Conservation (phyloP, 108 stramenopile species). For the Cyclotella distinguenda region DNA sequence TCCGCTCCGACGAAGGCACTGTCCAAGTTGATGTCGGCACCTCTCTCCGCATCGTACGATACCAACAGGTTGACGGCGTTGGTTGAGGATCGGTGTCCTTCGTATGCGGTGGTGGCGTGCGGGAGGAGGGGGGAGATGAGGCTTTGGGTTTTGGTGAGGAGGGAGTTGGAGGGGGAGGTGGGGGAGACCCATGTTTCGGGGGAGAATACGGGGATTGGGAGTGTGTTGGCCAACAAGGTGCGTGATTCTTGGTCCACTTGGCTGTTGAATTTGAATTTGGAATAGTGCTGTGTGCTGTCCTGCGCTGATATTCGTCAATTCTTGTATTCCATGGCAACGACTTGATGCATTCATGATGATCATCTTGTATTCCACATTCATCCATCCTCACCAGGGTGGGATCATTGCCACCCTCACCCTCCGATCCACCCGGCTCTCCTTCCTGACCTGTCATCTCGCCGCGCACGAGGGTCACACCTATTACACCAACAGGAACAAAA, state of each 20-base stretch:
- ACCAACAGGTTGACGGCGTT: constrained; percentile 14
- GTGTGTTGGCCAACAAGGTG: constrained; percentile 48
- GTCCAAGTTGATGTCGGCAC: background rate
- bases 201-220: constrained; percentile 52
- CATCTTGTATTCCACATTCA: background rate
- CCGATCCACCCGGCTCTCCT: constrained; percentile 40
- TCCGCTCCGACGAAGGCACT: background rate
- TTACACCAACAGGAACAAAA: constrained; percentile 43
- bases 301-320: no score
- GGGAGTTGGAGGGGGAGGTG: constrained; percentile 22
- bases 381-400: constrained; percentile 32
- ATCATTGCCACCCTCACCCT: constrained; percentile 44
- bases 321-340: no score
- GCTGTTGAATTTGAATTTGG: no score
- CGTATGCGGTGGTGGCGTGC: constrained; percentile 37
- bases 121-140: constrained; percentile 57
- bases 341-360: no score
- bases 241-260: background rate
- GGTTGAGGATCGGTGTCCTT: constrained; percentile 29
- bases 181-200: constrained; percentile 33
- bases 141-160: constrained; percentile 39
- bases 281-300: background rate
- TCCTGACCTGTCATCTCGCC: constrained; percentile 49
- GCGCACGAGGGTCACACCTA: constrained; percentile 50
- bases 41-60: constrained; percentile 25